phyloP scores from a whole-genome alignment of 208 protist species.

The Novymonas esmeraldas region DNA sequence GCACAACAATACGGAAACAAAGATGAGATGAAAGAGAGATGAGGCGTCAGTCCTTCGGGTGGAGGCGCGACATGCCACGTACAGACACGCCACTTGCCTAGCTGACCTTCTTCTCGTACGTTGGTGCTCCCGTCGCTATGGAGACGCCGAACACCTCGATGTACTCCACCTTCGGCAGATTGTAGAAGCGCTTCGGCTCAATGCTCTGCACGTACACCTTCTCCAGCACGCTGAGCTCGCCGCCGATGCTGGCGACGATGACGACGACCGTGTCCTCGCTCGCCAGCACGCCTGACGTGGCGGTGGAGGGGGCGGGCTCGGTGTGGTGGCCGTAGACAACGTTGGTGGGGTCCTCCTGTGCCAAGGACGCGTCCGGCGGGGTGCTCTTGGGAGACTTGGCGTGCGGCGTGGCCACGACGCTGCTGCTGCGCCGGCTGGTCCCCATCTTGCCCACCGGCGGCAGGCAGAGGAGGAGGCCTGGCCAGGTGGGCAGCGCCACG shows the following conservation, averaged over 20 bases:
- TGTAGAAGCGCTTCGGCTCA: slow-evolving; percentile 81
- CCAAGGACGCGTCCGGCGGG: neutral
- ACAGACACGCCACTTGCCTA: neutral
- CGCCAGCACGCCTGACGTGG: slow-evolving; percentile 17
- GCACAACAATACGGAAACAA: neutral
- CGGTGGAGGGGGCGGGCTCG: slow-evolving; percentile 16
- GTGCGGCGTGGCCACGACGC: neutral
- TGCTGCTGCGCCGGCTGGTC: slow-evolving; percentile 15
- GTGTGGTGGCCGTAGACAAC: slow-evolving; percentile 18
- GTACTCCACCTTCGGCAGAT: slow-evolving; percentile 79
- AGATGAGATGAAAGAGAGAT: slow-evolving; percentile 1
- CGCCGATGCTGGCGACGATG: slow-evolving; percentile 43
- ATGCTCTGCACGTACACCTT: slow-evolving; percentile 69
- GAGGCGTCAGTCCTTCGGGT: neutral
- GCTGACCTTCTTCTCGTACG: slow-evolving; percentile 58
- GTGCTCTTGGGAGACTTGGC: neutral
- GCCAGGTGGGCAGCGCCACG: slow-evolving; percentile 69
- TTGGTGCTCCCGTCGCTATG: slow-evolving; percentile 49
- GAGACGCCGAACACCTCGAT: slow-evolving; percentile 73
- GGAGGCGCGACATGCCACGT: too few species aligned
- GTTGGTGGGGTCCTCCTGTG: slow-evolving; percentile 14
- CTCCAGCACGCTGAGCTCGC: slow-evolving; percentile 57
- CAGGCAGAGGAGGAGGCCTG: slow-evolving; percentile 49
- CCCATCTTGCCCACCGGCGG: slow-evolving; percentile 19
- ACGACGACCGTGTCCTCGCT: slow-evolving; percentile 46